Conservation (phyloP, 2,329 filamentous ascomycete species). For the Blastomyces emzantsi region DNA sequence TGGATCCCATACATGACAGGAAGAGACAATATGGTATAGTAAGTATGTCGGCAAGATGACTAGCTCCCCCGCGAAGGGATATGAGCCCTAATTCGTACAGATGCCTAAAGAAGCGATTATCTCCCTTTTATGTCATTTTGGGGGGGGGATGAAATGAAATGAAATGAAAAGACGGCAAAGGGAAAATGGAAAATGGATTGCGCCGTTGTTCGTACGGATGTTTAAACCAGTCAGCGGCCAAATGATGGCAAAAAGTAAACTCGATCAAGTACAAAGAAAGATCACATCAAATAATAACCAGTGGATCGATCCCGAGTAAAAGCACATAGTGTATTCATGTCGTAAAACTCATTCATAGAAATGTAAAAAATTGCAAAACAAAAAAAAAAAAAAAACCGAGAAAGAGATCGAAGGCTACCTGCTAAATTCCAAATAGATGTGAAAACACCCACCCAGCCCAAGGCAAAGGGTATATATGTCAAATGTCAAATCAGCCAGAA, state of each 20-base stretch:
- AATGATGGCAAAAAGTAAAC: not conserved
- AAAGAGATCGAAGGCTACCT: not conserved
- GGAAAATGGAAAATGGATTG: not conserved
- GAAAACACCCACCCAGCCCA: not conserved
- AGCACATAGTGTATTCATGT: not conserved
- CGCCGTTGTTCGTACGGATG: not conserved
- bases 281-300: not conserved
- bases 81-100: too few species aligned
- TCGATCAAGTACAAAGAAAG: not conserved
- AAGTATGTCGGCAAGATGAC: too few species aligned
- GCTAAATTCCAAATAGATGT: not conserved
- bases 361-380: not conserved
- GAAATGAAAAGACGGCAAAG: not conserved
- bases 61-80: too few species aligned
- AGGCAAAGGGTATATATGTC: not conserved
- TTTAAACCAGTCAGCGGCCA: not conserved
- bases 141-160: not conserved
- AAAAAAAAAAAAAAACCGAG: not conserved
- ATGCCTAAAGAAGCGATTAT: too few species aligned
- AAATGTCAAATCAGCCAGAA: not conserved
- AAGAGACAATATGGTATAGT: too few species aligned
- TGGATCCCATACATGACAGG: too few species aligned
- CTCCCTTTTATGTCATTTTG: too few species aligned
- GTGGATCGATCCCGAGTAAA: not conserved
- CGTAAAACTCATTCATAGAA: not conserved